Evolutionary conservation across 192 early-diverging fungal species (phyloP), one percentile per base, ranked within the genome.

Genomic region (Haplosporangium gracile): DNA sequence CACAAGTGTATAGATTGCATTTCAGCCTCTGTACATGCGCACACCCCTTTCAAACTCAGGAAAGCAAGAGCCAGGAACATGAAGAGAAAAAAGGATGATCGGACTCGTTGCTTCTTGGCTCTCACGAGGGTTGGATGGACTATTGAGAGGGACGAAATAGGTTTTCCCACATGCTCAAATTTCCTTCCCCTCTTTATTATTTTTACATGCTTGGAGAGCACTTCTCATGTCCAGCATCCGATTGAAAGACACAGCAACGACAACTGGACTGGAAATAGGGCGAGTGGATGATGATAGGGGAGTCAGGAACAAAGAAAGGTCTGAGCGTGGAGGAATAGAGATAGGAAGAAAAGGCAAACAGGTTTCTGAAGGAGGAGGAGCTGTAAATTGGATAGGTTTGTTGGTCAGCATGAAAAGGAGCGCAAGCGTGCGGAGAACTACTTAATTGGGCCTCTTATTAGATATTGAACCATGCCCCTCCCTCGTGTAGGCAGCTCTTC

Each of bases 21-120:
- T 65, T 65, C 60, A 65, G 2, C 60, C 16, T 57, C 24, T 26
- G 8, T 9, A 24, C 26, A 63, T 63, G 26, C 57, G 26, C 26
- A 63, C n/a, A 63, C n/a, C 26, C n/a, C 26, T 32, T 8, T 57
- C 4, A 29, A 4, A 20, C 69, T 42, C 20, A 32, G 18, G 39
- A 71, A 38, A 20, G 24, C 7, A 39, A 2, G 42, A 6, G 5
- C 9, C 42, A 43, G 5, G 42, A 43, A 43, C 42, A 43, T 43
- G 42, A 43, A 43, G 11, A 43, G 11, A 9, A 38, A 24, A 70
- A 24, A 70, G 38, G 40, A 71, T 71, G 70, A 71, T 71, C 75
- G 75, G 75, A 68, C 57, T 76, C 53, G 60, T 15, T 40, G 18
- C 22, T 36, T 22, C 13, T 75, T 75, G 39, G 75, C 75, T 76